These are phyloP conservation scores for Penicillium paradoxum DNA, from an alignment of 495 filamentous ascomycete species.

Conservation along the genomic window DNA sequence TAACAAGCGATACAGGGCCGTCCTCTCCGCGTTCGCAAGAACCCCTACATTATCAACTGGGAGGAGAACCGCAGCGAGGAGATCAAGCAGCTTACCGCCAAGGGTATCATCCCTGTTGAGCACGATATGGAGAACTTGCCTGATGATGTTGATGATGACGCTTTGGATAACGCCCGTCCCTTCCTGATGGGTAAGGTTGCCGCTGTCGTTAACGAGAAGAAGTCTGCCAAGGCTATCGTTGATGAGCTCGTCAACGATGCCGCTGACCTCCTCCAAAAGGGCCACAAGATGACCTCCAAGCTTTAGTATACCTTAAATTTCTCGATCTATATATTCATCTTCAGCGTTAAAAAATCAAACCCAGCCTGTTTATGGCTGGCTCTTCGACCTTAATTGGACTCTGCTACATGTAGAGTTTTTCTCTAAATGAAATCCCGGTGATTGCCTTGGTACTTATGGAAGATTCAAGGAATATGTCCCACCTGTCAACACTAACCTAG, in stretches of 20 bases:
- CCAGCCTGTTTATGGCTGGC: not conserved
- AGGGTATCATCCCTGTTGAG: constrained; percentile 90
- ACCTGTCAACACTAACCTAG: no score
- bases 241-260: constrained; percentile 93
- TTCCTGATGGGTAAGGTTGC: constrained; percentile 97
- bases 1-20: constrained; percentile 56
- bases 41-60: constrained; percentile 92
- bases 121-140: constrained; percentile 83
- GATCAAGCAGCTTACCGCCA: constrained; percentile 83
- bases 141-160: constrained; percentile 68
- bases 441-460: no score
- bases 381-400: not conserved
- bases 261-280: constrained; percentile 60
- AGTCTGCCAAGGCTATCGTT: constrained; percentile 85
- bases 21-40: constrained; percentile 86
- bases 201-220: constrained; percentile 88
- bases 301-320: constrained; percentile 40
- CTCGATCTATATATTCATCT: constrained; percentile 6
- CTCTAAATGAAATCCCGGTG: no score
- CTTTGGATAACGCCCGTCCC: constrained; percentile 85
- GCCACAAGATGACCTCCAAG: constrained; percentile 62
- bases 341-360: constrained; percentile 7
- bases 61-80: constrained; percentile 83
- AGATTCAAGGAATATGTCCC: no score
- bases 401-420: no score